Evolutionary conservation across 306 rosid species (phyloP), one percentile per base, ranked within the genome.

Genomic region (Sicyos baderoa): DNA sequence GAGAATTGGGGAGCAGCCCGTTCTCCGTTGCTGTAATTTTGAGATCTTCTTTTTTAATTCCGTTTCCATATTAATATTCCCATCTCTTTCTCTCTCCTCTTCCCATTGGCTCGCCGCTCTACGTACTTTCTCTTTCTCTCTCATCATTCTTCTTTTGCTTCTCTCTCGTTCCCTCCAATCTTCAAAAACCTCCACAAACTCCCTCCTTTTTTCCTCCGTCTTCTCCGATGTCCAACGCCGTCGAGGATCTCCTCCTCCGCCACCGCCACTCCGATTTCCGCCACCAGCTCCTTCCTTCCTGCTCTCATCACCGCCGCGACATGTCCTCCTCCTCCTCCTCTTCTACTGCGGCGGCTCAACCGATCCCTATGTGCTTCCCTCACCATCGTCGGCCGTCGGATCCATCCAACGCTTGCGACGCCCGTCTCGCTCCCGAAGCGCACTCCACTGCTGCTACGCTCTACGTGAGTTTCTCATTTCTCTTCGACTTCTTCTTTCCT

Each of bases 231-330:
- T 66, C 75, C 21, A 74, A 44, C 44, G 74, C 75, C 52, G 59
- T 65, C 57, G 77, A 75, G 71, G 78, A 86, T 74, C 84, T 71
- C 35, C 60, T 48, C 75, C 70, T 51, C 32, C 76, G 35, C 0
- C 82, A 55, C 68, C 79, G 71, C 6, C 71, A 72, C 27, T 19
- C 81, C 54, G 79, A 58, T n/a, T 74, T 78, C 74, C 78, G 75
- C 48, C 74, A 74, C 48, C 83, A 74, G 21, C 84, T 59, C 4
- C 79, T 58, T 2, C 76, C 40, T 18, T 67, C 81, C 18, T 84
- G 71, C 35, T 73, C 79, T 49, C 81, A 44, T 8, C 19, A 55
- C 37, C 80, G 70, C 35, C 4, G 51, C 51, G 51, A 47, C 51
- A 47, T 47, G 14, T 8, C 61, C 59, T 54, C 69, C 6, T 3